Percentiles rank a stretch among this genome's conserved stretches.
Evolutionary conservation across 805 yeast species (phyloP).

Genomic region (Suhomyces sp.): DNA sequence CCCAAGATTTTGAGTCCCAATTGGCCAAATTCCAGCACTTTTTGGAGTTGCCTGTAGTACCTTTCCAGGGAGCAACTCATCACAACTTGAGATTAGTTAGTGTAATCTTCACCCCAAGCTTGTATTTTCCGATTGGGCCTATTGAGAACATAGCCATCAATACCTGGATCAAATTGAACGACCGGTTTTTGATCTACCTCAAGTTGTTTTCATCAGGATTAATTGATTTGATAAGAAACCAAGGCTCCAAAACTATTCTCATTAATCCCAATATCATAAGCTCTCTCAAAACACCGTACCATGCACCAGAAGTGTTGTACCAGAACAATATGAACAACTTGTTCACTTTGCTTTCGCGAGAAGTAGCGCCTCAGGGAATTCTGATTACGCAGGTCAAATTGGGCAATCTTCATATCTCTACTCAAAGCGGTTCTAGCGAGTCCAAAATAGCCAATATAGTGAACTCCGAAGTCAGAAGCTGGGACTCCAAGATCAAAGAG

Average conservation of each 20-base stretch:
- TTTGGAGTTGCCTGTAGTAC: slow-evolving; percentile 52
- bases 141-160: slow-evolving; percentile 51
- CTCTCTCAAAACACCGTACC: slow-evolving; percentile 55
- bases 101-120: slow-evolving; percentile 66
- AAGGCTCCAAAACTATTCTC: slow-evolving; percentile 48
- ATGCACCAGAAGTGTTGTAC: slow-evolving; percentile 59
- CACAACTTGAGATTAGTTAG: slow-evolving; percentile 60
- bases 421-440: slow-evolving; percentile 15
- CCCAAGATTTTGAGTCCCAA: slow-evolving; percentile 44
- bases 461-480: slow-evolving; percentile 37
- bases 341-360: slow-evolving; percentile 35
- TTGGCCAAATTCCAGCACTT: slow-evolving; percentile 48
- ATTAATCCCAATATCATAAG: slow-evolving; percentile 57
- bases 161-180: slow-evolving; percentile 52
- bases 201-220: slow-evolving; percentile 55
- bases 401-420: slow-evolving; percentile 38
- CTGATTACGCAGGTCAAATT: slow-evolving; percentile 39
- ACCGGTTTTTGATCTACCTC: slow-evolving; percentile 47
- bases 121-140: slow-evolving; percentile 66
- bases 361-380: slow-evolving; percentile 32
- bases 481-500: slow-evolving; percentile 34
- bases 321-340: slow-evolving; percentile 41
- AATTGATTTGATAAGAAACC: slow-evolving; percentile 49
- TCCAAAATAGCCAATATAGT: slow-evolving; percentile 25
- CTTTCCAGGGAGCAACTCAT: slow-evolving; percentile 57